Percentiles rank a stretch among this genome's conserved stretches.
These are phyloP conservation scores for Malassezia slooffiae DNA, from an alignment of 1,284 basidiomycete species.

Conservation along the genomic window DNA sequence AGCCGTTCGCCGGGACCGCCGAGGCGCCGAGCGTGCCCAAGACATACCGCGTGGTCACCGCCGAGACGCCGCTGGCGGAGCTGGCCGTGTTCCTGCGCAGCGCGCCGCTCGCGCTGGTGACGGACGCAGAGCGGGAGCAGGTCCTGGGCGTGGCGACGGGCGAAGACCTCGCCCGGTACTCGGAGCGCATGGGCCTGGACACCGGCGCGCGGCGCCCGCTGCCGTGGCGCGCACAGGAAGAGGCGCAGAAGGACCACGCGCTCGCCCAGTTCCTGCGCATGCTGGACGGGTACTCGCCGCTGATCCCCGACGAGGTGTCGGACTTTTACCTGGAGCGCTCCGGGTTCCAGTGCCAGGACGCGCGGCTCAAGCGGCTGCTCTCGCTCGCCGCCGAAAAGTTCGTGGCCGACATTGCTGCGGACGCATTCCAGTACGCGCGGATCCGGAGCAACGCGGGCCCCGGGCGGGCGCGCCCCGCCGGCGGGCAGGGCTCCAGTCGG, in stretches of 20 bases:
- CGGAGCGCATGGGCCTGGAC: constrained; percentile 26
- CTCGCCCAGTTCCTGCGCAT: constrained; percentile 87
- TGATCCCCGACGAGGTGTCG: constrained; percentile 96
- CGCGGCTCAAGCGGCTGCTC: constrained; percentile 64
- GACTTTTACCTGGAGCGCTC: constrained; percentile 93
- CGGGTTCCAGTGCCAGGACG: constrained; percentile 88
- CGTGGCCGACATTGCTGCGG: constrained; percentile 87
- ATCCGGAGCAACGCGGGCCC: constrained; percentile 59
- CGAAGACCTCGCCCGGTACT: constrained; percentile 36
- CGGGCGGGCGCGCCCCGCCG: constrained; percentile 33
- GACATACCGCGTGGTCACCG: constrained; percentile 34
- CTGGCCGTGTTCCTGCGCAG: constrained; percentile 35
- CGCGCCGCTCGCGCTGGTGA: constrained; percentile 40
- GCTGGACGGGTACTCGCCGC: constrained; percentile 90
- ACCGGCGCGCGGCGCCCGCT: constrained; percentile 10
- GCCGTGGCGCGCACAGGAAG: constrained; percentile 55
- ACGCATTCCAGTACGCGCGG: constrained; percentile 94
- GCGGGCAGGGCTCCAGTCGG: constrained; percentile 3
- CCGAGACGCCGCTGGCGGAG: constrained; percentile 39
- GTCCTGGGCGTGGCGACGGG: constrained; percentile 35
- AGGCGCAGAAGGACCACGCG: constrained; percentile 63
- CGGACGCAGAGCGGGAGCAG: constrained; percentile 30
- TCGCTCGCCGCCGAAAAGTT: constrained; percentile 97
- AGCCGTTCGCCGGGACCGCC: constrained; percentile 11
- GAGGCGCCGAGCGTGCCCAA: constrained; percentile 8